A percentile compares a stretch with the other conserved stretches of the same genome.
Evolutionary conservation across 2,329 filamentous ascomycete genomes (phyloP).

Genomic region (Aureobasidium pullulans): DNA sequence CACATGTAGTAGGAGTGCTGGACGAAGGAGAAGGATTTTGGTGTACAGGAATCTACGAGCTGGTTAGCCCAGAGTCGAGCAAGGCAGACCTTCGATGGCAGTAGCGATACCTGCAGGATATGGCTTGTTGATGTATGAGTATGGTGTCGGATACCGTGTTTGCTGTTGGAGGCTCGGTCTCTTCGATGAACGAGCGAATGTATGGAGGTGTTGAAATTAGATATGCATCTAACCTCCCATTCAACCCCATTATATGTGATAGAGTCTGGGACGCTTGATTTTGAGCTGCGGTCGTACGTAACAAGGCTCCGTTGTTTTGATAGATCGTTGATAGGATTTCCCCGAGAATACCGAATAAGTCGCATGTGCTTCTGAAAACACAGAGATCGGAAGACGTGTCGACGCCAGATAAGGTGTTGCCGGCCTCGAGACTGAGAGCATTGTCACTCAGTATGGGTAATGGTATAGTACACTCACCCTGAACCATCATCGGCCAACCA

Average conservation of each 20-base stretch:
- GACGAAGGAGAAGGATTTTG: not conserved
- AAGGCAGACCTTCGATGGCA: too few relatives aligned
- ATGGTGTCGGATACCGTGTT: not conserved
- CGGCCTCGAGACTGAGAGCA: not conserved
- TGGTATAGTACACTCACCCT: not conserved
- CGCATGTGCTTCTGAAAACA: not conserved
- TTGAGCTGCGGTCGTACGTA: not conserved
- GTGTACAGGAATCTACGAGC: not conserved
- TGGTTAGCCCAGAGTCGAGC: too few relatives aligned
- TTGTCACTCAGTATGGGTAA: not conserved
- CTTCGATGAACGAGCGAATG: not conserved
- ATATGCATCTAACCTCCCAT: not conserved
- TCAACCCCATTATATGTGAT: not conserved
- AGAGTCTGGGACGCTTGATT: not conserved
- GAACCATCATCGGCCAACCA: not conserved
- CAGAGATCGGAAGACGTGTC: not conserved
- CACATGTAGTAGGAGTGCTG: not conserved
- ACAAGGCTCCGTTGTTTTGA: not conserved
- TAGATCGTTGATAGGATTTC: not conserved
- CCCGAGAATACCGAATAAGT: not conserved
- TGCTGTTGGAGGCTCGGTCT: not conserved
- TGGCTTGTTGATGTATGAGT: not conserved
- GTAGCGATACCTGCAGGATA: not conserved
- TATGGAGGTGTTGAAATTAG: not conserved
- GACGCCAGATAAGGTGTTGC: too few relatives aligned